Percentiles rank a stretch among this genome's conserved stretches.
These are phyloP conservation scores for Alternaria triticimaculans DNA, from an alignment of 2,329 filamentous ascomycete genomes.

Conservation along the genomic window DNA sequence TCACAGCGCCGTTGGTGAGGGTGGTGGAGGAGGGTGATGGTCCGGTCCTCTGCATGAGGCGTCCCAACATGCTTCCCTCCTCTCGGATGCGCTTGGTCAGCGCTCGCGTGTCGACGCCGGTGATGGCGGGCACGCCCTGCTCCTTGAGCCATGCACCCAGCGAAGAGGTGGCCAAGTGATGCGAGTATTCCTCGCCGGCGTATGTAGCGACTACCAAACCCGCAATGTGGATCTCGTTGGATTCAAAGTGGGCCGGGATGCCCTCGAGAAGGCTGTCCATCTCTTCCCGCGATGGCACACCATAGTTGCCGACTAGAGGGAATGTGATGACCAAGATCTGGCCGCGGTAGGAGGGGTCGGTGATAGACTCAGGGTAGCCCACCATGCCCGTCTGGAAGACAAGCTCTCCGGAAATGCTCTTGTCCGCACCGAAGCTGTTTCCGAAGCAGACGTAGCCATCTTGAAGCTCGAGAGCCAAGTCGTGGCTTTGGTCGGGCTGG, in stretches of 20 bases:
- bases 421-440: slow-evolving; percentile 94
- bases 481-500: slow-evolving; percentile 54
- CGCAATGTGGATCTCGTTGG: slow-evolving; percentile 89
- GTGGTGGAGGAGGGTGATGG: slow-evolving; percentile 29
- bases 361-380: slow-evolving; percentile 93
- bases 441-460: slow-evolving; percentile 92
- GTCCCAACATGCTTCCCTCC: slow-evolving; percentile 94
- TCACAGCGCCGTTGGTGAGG: slow-evolving; percentile 50
- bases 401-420: slow-evolving; percentile 93
- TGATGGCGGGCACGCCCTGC: slow-evolving; percentile 91
- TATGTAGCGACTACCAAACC: slow-evolving; percentile 91
- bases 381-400: slow-evolving; percentile 99
- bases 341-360: slow-evolving; percentile 84
- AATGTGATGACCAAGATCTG: slow-evolving; percentile 98
- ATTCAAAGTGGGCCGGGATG: slow-evolving; percentile 92
- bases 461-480: slow-evolving; percentile 88
- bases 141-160: slow-evolving; percentile 96
- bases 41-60: slow-evolving; percentile 76
- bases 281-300: slow-evolving; percentile 85
- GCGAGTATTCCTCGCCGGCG: slow-evolving; percentile 92
- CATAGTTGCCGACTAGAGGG: slow-evolving; percentile 95
- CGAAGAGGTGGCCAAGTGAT: slow-evolving; percentile 89
- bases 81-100: slow-evolving; percentile 94
- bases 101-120: slow-evolving; percentile 90
- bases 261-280: slow-evolving; percentile 85